phyloP scores from a whole-genome alignment of 2,329 filamentous ascomycete species.

The Shiraia sp. region DNA sequence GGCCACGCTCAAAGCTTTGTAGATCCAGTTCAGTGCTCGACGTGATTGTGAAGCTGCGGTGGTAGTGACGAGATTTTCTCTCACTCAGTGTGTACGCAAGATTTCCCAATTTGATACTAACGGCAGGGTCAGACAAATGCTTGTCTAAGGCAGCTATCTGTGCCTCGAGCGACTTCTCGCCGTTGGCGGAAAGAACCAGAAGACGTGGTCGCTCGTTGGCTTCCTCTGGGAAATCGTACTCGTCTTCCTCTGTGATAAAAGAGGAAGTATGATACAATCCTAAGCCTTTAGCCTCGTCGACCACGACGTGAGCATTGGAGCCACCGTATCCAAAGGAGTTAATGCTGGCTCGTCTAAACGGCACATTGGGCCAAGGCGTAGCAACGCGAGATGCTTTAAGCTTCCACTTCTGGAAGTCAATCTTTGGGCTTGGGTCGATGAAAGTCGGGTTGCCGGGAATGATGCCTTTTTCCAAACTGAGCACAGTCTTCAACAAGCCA shows the following conservation, averaged over 20 bases:
- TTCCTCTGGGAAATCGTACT: too few relatives aligned
- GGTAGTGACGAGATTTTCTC: slow-evolving; percentile 5
- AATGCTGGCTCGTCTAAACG: slow-evolving; percentile 14
- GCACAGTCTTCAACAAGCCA: slow-evolving; percentile 41
- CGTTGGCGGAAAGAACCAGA: slow-evolving; percentile 12
- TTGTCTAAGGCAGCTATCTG: neutral
- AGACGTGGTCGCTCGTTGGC: too few relatives aligned
- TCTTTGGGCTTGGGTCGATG: slow-evolving; percentile 9
- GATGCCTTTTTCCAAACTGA: slow-evolving; percentile 42
- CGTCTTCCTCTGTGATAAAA: too few relatives aligned
- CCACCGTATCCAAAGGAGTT: slow-evolving; percentile 32
- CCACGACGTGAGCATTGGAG: slow-evolving; percentile 27
- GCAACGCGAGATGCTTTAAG: slow-evolving; percentile 12
- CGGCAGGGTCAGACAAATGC: slow-evolving; percentile 4
- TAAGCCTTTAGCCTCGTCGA: slow-evolving; percentile 23
- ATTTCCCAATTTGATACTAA: slow-evolving; percentile 1
- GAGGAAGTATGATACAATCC: too few relatives aligned
- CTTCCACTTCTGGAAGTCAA: slow-evolving; percentile 2
- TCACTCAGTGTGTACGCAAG: slow-evolving; percentile 20
- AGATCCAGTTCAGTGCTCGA: neutral
- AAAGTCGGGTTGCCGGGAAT: slow-evolving; percentile 32
- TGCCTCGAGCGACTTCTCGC: slow-evolving; percentile 1
- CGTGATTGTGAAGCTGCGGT: slow-evolving; percentile 9
- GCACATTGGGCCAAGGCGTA: slow-evolving; percentile 1
- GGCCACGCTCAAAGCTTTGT: too few relatives aligned